Percentiles rank a stretch among this genome's conserved stretches.
These are phyloP conservation scores for Epichloe scottii DNA, from an alignment of 2,329 filamentous ascomycete genomes.

Conservation along the genomic window DNA sequence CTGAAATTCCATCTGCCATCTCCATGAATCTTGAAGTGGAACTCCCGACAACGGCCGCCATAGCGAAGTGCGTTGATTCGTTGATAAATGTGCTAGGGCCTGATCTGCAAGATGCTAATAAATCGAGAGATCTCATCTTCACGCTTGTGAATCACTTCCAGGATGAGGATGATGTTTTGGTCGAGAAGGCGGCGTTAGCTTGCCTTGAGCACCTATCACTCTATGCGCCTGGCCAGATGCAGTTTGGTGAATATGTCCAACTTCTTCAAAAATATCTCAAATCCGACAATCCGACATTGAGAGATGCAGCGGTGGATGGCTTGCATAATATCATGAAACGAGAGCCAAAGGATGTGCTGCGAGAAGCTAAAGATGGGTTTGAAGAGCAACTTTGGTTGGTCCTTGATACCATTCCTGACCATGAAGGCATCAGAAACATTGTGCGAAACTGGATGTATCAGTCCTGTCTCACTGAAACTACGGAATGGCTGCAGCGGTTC, in stretches of 20 bases:
- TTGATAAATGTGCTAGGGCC: constrained; percentile 92
- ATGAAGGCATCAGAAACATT: constrained; percentile 74
- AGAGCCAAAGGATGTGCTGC: constrained; percentile 70
- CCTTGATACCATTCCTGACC: constrained; percentile 63
- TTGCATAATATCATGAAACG: constrained; percentile 93
- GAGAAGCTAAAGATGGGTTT: constrained; percentile 61
- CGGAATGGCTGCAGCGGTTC: constrained; percentile 77
- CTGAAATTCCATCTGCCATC: constrained; percentile 64
- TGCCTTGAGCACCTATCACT: constrained; percentile 86
- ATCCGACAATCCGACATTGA: constrained; percentile 54
- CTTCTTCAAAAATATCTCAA: constrained; percentile 67
- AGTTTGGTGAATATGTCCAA: constrained; percentile 73
- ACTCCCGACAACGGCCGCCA: constrained; percentile 66
- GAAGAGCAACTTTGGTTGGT: constrained; percentile 89
- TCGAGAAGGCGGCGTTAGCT: constrained; percentile 64
- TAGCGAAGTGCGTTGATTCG: constrained; percentile 85
- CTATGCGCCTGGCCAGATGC: constrained; percentile 79
- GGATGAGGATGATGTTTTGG: constrained; percentile 54
- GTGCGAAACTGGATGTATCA: constrained; percentile 90
- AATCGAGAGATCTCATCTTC: constrained; percentile 84
- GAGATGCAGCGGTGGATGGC: constrained; percentile 73
- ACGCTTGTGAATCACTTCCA: constrained; percentile 76
- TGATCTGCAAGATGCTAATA: constrained; percentile 83
- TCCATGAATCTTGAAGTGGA: constrained; percentile 88
- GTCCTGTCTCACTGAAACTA: constrained; percentile 68